Percentiles rank a stretch among this genome's conserved stretches.
Evolutionary conservation across 2,329 filamentous ascomycete species (phyloP).

Genomic region (Penicillium brevicompactum): DNA sequence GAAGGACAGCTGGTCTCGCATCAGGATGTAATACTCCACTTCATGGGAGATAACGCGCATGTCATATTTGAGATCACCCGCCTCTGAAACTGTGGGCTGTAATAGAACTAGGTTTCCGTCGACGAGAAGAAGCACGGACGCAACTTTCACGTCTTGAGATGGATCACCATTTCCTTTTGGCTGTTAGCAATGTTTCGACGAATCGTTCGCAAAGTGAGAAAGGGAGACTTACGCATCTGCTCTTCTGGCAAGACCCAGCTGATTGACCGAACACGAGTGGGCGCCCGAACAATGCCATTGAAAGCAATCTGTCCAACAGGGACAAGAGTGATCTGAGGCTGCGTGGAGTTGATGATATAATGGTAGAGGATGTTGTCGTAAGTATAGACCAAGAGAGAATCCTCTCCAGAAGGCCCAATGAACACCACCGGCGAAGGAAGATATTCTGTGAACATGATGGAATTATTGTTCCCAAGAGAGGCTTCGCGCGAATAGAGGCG

Average conservation of each 20-base stretch:
- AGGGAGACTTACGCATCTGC: slow-evolving; percentile 66
- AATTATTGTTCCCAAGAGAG: slow-evolving; percentile 69
- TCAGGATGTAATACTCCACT: slow-evolving; percentile 91
- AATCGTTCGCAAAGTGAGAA: not conserved
- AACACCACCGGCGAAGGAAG: slow-evolving; percentile 87
- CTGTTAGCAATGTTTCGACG: slow-evolving; percentile 14
- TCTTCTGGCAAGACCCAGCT: slow-evolving; percentile 95
- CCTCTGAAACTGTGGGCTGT: slow-evolving; percentile 79
- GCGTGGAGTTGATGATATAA: slow-evolving; percentile 77
- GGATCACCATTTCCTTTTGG: slow-evolving; percentile 76
- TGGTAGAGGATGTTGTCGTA: slow-evolving; percentile 96
- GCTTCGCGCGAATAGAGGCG: slow-evolving; percentile 91
- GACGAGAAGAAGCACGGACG: slow-evolving; percentile 93
- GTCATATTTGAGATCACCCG: slow-evolving; percentile 90
- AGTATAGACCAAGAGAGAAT: slow-evolving; percentile 94
- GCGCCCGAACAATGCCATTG: slow-evolving; percentile 92
- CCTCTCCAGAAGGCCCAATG: slow-evolving; percentile 84
- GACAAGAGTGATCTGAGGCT: slow-evolving; percentile 73
- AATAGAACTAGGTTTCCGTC: slow-evolving; percentile 94
- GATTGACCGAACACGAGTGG: slow-evolving; percentile 85
- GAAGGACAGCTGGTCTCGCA: slow-evolving; percentile 74
- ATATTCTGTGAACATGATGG: slow-evolving; percentile 73
- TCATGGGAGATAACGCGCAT: slow-evolving; percentile 97
- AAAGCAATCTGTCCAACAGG: slow-evolving; percentile 98
- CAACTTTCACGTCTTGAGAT: slow-evolving; percentile 90